These are phyloP conservation scores for Fusarium verrucosum DNA, from an alignment of 2,329 filamentous ascomycete species.

Conservation along the genomic window DNA sequence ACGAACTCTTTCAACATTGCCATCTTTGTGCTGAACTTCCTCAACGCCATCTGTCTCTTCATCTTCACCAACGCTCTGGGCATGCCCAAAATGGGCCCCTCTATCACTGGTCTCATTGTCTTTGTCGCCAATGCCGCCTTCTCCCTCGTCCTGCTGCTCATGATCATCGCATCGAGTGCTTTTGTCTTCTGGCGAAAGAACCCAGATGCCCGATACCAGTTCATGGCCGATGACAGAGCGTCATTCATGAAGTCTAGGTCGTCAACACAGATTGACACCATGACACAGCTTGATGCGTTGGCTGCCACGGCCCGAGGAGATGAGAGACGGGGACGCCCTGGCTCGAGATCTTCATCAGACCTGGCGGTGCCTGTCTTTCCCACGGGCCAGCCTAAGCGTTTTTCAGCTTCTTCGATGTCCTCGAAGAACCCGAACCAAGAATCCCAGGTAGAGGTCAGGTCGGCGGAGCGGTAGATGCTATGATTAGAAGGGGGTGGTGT, in stretches of 20 bases:
- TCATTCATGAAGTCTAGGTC: conserved; percentile 95
- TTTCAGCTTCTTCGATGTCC: conserved; percentile 3
- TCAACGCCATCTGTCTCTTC: conserved; percentile 88
- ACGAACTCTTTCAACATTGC: conserved; percentile 96
- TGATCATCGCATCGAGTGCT: conserved; percentile 69
- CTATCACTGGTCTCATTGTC: conserved; percentile 87
- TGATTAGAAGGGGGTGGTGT: no score
- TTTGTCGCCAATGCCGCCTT: conserved; percentile 89
- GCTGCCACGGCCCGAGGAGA: conserved; percentile 92
- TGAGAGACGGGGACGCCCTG: conserved; percentile 16
- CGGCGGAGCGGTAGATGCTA: neutral
- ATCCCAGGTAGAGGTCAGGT: conserved; percentile 14
- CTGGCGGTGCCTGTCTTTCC: conserved; percentile 1
- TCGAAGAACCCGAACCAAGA: conserved; percentile 14
- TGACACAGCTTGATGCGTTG: conserved; percentile 88
- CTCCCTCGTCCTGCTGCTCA: conserved; percentile 80
- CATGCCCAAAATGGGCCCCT: conserved; percentile 82
- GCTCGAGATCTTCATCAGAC: conserved; percentile 17
- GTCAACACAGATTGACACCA: conserved; percentile 71
- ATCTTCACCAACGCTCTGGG: conserved; percentile 89
- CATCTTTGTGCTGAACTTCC: conserved; percentile 87
- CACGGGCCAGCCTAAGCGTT: neutral
- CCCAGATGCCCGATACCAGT: conserved; percentile 93
- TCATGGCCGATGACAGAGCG: conserved; percentile 93
- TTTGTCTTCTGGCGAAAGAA: conserved; percentile 88